These are phyloP conservation scores for Fusarium citri DNA, from an alignment of 2,329 filamentous ascomycete species.

Conservation along the genomic window DNA sequence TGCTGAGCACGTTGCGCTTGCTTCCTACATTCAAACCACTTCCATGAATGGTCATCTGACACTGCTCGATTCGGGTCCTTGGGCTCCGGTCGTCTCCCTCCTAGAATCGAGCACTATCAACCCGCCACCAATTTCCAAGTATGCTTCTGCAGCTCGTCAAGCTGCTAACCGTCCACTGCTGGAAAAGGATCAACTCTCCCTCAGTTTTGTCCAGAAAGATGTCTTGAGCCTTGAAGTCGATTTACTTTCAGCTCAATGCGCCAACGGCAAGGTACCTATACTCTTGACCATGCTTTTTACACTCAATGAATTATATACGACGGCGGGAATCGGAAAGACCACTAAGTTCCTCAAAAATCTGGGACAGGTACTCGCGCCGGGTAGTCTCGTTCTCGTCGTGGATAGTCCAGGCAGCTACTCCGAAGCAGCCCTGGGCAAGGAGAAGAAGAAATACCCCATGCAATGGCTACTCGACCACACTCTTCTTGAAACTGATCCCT, in stretches of 20 bases:
- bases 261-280: conserved; percentile 51
- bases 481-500: conserved; percentile 63
- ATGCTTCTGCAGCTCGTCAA: conserved; percentile 61
- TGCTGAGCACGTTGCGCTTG: conserved; percentile 70
- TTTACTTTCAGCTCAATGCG: conserved; percentile 50
- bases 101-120: conserved; percentile 69
- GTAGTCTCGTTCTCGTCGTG: conserved; percentile 82
- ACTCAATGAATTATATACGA: conserved; percentile 91
- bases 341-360: conserved; percentile 80
- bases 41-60: conserved; percentile 58
- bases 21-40: conserved; percentile 54
- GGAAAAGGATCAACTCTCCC: conserved; percentile 51
- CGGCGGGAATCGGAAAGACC: conserved; percentile 76
- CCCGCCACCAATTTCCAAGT: conserved; percentile 62
- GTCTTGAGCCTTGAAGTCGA: conserved; percentile 56
- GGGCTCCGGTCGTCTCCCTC: conserved; percentile 71
- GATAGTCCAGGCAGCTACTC: conserved; percentile 96
- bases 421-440: conserved; percentile 76
- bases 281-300: conserved; percentile 92
- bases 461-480: conserved; percentile 90
- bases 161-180: conserved; percentile 61
- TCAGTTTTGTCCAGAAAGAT: conserved; percentile 61
- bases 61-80: conserved; percentile 86
- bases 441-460: conserved; percentile 84
- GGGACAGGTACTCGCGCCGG: conserved; percentile 66